Base-by-base conservation (phyloP, 768 basidiomycete species). In the Termitomyces sp. region DNA sequence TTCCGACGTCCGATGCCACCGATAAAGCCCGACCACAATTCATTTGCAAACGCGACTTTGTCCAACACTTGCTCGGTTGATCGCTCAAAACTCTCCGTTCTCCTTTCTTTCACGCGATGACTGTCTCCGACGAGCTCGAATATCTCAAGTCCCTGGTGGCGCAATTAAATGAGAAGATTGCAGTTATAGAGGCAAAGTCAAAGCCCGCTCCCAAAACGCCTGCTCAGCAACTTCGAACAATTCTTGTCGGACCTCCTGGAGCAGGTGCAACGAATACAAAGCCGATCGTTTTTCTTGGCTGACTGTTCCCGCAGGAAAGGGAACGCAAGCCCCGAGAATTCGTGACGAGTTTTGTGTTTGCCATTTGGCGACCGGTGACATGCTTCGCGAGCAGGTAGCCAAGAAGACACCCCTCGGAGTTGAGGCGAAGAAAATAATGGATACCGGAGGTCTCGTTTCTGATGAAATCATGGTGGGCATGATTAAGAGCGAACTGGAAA, bases 401-500 rank as follows among this genome's bases (percentile, higher is more conserved):
- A 75, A 87, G 72, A 90, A 96, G 78, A 97, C 97, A 4, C 78
- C 84, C 46, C 85, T 99, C 45, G 97, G 97, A 63, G 77, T 90
- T 50, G 84, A 91, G 68, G 97, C 97, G 20, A 98, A 99, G 84
- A 95, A 94, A 76, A 88, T 98, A 73, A 97, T 99, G 91, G 96
- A 98, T 73, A 83, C 86, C 24, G 97, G 97, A 42, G 92, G 90
- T n/a, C 86, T 99, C 59, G 95, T 99, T 58, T 82, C 87, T 48
- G 97, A 99, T 72, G 95, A 98, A 60, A 96, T 98, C 70, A 90
- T 99, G 87, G 94, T 99, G 39, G 88, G 88, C 57, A 98, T 99
- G 88, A 98, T 99, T 78, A 91, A 91, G 78, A 85, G 93, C 72
- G 94, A 99, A 80, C 80, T 99, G 56, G 90, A 94, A 74, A 91